Conservation (phyloP, 148 eudicot genomes). For the Cornus florida region DNA sequence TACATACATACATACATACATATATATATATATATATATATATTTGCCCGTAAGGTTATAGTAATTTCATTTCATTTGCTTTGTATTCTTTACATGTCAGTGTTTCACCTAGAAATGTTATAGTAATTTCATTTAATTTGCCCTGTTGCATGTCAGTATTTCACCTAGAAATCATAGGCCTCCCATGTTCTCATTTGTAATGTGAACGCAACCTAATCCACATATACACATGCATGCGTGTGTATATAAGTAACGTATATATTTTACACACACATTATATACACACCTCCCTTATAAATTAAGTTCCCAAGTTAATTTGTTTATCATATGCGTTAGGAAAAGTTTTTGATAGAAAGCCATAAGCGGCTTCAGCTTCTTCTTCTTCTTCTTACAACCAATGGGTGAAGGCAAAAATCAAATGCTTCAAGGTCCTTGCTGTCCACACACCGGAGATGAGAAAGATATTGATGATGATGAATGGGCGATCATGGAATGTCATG, state of each 20-base stretch:
- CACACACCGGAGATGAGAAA: conserved; percentile 17
- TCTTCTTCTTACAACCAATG: conserved; percentile 21
- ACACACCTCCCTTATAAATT: conserved; percentile 16
- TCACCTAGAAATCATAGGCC: not conserved
- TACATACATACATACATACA: too few species aligned
- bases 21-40: too few species aligned
- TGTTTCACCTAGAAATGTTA: not conserved
- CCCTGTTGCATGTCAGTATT: too few species aligned
- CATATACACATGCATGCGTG: not conserved
- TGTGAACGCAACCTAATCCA: not conserved
- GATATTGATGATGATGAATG: conserved; percentile 12
- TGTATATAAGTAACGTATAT: too few species aligned
- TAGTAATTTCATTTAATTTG: too few species aligned
- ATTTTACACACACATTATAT: not conserved
- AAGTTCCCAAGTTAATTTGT: conserved; percentile 11
- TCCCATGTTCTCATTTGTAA: conserved; percentile 3
- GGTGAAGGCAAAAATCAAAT: conserved; percentile 31
- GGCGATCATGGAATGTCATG: conserved; percentile 18
- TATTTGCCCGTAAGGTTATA: too few species aligned
- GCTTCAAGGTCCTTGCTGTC: conserved; percentile 24
- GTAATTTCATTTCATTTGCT: too few species aligned
- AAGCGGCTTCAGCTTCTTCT: not conserved
- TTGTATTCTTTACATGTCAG: too few species aligned
- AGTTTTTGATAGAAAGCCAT: not conserved
- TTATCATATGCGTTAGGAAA: not conserved